phyloP scores from a whole-genome alignment of 1,284 basidiomycete species.

The Lentinula novae-zelandiae region DNA sequence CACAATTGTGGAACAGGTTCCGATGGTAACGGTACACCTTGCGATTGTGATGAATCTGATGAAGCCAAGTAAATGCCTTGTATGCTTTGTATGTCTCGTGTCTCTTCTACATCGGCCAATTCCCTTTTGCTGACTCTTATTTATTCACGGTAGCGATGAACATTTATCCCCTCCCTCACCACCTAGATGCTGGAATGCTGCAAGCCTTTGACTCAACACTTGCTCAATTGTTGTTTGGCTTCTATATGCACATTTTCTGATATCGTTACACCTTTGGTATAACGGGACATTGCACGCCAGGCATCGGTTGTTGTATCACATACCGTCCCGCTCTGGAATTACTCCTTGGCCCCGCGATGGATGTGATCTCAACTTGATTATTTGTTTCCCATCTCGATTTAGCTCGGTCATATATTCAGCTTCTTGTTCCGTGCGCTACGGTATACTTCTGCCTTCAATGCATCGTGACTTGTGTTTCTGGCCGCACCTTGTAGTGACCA shows the following conservation, averaged over 20 bases:
- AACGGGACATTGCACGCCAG: slow-evolving; percentile 34
- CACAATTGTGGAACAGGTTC: slow-evolving; percentile 70
- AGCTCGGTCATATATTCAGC: no score
- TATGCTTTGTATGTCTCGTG: not conserved
- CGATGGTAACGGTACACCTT: slow-evolving; percentile 51
- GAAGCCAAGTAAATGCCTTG: slow-evolving; percentile 47
- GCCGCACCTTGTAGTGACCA: no score
- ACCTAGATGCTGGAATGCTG: slow-evolving; percentile 18
- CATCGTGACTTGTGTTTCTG: no score
- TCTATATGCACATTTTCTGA: not conserved
- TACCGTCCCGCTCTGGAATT: slow-evolving; percentile 53
- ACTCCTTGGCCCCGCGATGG: slow-evolving; percentile 53
- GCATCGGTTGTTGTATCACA: slow-evolving; percentile 53
- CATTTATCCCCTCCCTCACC: not conserved
- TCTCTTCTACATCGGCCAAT: not conserved
- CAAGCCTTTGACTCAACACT: not conserved
- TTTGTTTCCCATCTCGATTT: not conserved
- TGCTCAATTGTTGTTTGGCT: not conserved
- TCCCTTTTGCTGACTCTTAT: not conserved
- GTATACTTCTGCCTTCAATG: no score
- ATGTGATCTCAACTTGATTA: slow-evolving; percentile 38
- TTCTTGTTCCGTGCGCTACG: no score
- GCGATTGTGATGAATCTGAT: slow-evolving; percentile 52
- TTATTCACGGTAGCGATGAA: slow-evolving; percentile 3
- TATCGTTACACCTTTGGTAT: not conserved